phyloP scores from a whole-genome alignment of 345 rosid genomes.

The Arabis alpina region DNA sequence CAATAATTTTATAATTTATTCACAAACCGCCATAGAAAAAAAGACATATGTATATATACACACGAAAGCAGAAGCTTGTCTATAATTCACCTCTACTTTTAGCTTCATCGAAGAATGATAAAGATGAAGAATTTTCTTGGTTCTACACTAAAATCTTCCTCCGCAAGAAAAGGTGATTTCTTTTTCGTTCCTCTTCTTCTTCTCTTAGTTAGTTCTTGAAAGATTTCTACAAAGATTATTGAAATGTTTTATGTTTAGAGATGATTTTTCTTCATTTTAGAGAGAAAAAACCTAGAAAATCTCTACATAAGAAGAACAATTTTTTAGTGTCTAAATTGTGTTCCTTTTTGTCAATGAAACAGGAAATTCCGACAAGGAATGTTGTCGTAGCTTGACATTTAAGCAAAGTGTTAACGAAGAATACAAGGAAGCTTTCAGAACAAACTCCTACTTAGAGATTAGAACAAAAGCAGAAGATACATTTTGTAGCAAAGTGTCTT shows the following conservation, averaged over 20 bases:
- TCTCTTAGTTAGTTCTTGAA: no score
- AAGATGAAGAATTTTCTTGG: slow-evolving; percentile 39
- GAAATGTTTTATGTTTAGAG: not conserved
- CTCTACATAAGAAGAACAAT: not conserved
- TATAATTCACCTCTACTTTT: slow-evolving; percentile 23
- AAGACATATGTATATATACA: slow-evolving; percentile 25
- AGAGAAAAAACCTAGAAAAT: not conserved
- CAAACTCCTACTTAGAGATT: slow-evolving; percentile 76
- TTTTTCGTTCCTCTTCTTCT: not conserved
- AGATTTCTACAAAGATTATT: no score
- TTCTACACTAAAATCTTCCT: slow-evolving; percentile 39
- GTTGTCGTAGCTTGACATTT: slow-evolving; percentile 43
- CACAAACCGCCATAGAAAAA: slow-evolving; percentile 36
- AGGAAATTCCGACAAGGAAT: slow-evolving; percentile 49
- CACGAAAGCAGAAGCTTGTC: slow-evolving; percentile 21
- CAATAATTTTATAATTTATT: slow-evolving; percentile 7
- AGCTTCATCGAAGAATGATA: slow-evolving; percentile 40
- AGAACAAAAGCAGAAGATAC: slow-evolving; percentile 62
- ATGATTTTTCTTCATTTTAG: no score
- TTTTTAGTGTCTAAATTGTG: slow-evolving; percentile 4
- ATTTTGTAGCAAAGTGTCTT: slow-evolving; percentile 41
- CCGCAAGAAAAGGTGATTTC: slow-evolving; percentile 47
- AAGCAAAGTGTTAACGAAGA: slow-evolving; percentile 70
- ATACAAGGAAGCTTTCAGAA: slow-evolving; percentile 82
- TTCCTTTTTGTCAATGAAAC: slow-evolving; percentile 35